Conservation (phyloP, 2,329 filamentous ascomycete genomes). For the Trichoderma sp. region DNA sequence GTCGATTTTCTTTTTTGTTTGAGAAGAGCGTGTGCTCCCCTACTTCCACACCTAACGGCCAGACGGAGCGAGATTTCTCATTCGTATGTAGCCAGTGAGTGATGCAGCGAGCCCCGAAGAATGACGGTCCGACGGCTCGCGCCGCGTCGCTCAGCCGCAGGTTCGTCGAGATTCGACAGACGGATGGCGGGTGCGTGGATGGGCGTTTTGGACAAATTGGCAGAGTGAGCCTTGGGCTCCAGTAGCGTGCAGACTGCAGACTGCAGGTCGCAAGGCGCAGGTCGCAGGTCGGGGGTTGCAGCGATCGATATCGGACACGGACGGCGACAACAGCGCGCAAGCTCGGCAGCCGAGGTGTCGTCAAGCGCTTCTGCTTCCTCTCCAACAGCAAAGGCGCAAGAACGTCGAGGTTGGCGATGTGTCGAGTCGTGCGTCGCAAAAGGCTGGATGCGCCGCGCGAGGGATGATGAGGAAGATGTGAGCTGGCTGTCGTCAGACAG, state of each 20-base stretch:
- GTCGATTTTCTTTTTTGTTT: neutral
- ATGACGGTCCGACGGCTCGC: constrained; percentile 19
- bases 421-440: constrained; percentile 2
- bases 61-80: neutral
- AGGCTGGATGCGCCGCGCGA: neutral
- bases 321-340: neutral
- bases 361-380: neutral
- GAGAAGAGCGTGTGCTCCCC: neutral
- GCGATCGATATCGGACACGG: neutral
- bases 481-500: neutral
- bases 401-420: neutral
- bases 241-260: constrained; percentile 8
- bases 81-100: neutral
- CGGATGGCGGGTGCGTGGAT: constrained; percentile 5
- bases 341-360: neutral
- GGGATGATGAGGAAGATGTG: neutral
- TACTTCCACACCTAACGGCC: neutral
- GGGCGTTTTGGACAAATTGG: constrained; percentile 11
- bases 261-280: neutral
- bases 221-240: constrained; percentile 7
- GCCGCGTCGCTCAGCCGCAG: constrained; percentile 18
- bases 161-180: constrained; percentile 13
- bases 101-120: constrained; percentile 1
- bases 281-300: neutral
- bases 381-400: neutral